Percentiles rank a stretch among this genome's conserved stretches.
phyloP scores from a whole-genome alignment of 2,329 filamentous ascomycete species.

The Monosporascus sp. region DNA sequence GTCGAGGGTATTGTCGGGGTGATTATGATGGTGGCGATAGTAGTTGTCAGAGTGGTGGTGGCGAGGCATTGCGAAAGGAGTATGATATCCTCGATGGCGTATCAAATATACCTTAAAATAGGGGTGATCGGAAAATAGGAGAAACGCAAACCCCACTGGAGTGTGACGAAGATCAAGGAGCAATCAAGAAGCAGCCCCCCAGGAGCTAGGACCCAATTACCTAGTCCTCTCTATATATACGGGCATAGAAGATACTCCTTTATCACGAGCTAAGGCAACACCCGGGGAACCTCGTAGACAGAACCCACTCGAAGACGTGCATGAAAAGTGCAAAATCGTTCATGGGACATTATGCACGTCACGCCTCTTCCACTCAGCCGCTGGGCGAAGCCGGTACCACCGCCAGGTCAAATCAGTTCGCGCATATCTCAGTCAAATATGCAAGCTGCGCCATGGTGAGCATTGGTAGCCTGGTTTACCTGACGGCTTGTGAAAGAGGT shows the following conservation, averaged over 20 bases:
- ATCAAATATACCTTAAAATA: neutral
- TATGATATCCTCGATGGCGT: neutral
- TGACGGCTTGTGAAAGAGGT: neutral
- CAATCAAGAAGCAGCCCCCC: neutral
- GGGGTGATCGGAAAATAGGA: too few relatives aligned
- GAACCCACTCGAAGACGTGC: neutral
- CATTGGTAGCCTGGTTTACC: neutral
- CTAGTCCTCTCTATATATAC: neutral
- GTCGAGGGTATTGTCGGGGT: conserved; percentile 10
- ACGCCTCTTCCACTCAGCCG: neutral
- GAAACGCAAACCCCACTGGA: neutral
- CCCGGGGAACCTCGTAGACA: too few relatives aligned
- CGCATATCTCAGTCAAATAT: neutral
- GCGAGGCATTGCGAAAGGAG: neutral
- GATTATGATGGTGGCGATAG: conserved; percentile 3
- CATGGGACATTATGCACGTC: neutral
- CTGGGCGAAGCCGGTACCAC: neutral
- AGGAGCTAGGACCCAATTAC: neutral
- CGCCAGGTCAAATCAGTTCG: neutral
- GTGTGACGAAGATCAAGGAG: neutral
- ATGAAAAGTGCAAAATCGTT: neutral
- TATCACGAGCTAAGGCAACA: too few relatives aligned
- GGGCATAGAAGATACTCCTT: neutral
- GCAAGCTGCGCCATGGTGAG: neutral
- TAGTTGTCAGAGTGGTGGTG: neutral